Conservation (phyloP, 2,329 filamentous ascomycete genomes). For the Sarocladium oryzae region DNA sequence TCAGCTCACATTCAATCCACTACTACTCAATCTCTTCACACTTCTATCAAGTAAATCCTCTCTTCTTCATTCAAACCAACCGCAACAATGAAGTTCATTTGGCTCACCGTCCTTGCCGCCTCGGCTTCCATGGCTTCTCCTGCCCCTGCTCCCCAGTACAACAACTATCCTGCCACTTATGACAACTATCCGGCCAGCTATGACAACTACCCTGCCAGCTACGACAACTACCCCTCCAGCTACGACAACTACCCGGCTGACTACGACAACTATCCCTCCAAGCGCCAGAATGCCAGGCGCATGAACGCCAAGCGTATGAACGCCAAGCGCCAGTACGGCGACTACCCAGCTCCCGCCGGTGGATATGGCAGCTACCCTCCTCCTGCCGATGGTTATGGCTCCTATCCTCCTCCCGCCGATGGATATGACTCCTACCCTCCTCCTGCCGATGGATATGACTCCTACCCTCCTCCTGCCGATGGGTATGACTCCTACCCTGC, state of each 20-base stretch:
- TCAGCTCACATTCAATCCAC: neutral
- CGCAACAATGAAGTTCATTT: slow-evolving; percentile 24
- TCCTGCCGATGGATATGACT: slow-evolving; percentile 11
- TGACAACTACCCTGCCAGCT: slow-evolving; percentile 9
- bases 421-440: slow-evolving; percentile 13
- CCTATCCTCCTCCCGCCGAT: slow-evolving; percentile 5
- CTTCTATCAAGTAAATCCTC: too few relatives aligned
- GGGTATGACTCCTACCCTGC: slow-evolving; percentile 11
- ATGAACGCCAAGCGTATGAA: too few relatives aligned
- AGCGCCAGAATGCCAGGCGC: too few relatives aligned
- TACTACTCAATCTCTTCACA: slow-evolving; percentile 1
- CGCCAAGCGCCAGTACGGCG: too few relatives aligned
- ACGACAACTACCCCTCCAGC: too few relatives aligned
- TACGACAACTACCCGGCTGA: slow-evolving; percentile 12
- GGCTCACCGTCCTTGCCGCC: slow-evolving; percentile 20
- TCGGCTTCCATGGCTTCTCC: slow-evolving; percentile 18
- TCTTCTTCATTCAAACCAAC: neutral
- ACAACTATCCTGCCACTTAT: slow-evolving; percentile 13
- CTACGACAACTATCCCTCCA: slow-evolving; percentile 8
- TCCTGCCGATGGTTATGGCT: slow-evolving; percentile 8
- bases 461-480: slow-evolving; percentile 8
- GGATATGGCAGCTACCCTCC: slow-evolving; percentile 7
- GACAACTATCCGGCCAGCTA: slow-evolving; percentile 11
- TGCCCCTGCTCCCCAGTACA: slow-evolving; percentile 14
- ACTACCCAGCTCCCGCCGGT: slow-evolving; percentile 8